Percentiles rank a stretch among this genome's conserved stretches.
Evolutionary conservation across 2,329 filamentous ascomycete species (phyloP).

Genomic region (Huntiella bhutanensis): DNA sequence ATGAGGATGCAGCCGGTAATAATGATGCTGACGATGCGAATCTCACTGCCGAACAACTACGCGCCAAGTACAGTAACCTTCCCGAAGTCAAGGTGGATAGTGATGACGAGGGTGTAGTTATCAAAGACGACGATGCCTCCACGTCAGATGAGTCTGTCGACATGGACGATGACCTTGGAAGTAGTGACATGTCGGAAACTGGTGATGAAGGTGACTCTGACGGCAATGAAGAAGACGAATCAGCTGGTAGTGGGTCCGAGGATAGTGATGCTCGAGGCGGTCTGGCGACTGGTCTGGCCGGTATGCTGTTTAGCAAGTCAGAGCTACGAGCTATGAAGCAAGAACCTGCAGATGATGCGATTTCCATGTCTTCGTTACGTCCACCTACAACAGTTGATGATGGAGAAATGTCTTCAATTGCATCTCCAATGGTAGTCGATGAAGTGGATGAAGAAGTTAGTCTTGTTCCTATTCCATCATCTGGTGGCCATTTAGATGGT

Average conservation of each 20-base stretch:
- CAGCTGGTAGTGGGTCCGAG: constrained; percentile 21
- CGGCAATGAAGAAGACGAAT: constrained; percentile 28
- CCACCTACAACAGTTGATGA: not conserved
- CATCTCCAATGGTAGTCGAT: constrained; percentile 11
- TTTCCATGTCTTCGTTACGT: not conserved
- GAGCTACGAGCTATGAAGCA: constrained; percentile 34
- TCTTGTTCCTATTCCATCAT: constrained; percentile 11
- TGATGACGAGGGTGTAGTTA: constrained; percentile 3
- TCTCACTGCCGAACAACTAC: constrained; percentile 50
- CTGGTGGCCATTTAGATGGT: too few relatives aligned
- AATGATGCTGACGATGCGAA: constrained; percentile 40
- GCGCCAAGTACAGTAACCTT: constrained; percentile 48
- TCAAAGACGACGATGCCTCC: constrained; percentile 15
- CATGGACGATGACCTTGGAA: constrained; percentile 21
- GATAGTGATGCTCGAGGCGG: constrained; percentile 19
- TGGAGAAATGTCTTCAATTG: not conserved
- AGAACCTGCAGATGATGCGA: constrained; percentile 14
- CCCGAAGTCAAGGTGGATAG: constrained; percentile 19
- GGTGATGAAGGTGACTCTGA: constrained; percentile 27
- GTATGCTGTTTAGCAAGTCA: constrained; percentile 39
- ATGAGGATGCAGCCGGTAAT: constrained; percentile 31
- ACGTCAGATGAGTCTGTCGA: constrained; percentile 23
- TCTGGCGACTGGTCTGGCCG: constrained; percentile 30
- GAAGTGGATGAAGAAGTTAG: constrained; percentile 12
- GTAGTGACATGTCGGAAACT: constrained; percentile 26